phyloP scores from a whole-genome alignment of 352 stramenopile genomes.

The Phytophthora capsici region DNA sequence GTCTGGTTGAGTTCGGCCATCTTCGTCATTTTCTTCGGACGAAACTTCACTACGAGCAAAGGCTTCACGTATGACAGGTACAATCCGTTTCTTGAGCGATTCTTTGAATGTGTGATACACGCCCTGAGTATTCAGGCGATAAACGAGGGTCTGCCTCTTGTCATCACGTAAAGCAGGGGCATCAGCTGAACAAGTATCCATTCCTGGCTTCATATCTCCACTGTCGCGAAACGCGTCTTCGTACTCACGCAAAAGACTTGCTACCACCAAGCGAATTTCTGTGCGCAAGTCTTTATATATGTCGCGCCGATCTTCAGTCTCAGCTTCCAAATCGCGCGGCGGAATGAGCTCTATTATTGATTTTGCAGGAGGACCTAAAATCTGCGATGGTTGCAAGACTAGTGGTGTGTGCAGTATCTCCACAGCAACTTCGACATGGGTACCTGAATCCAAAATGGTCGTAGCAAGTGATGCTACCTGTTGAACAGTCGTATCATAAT shows the following conservation, averaged over 20 bases:
- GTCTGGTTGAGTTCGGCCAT: slow-evolving; percentile 2
- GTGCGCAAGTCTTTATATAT: slow-evolving; percentile 49
- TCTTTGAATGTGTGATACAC: slow-evolving; percentile 87
- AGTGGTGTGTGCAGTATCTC: slow-evolving; percentile 48
- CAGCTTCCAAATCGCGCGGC: slow-evolving; percentile 51
- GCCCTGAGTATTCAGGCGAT: slow-evolving; percentile 78
- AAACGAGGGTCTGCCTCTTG: slow-evolving; percentile 77
- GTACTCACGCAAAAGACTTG: slow-evolving; percentile 71
- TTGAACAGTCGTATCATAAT: slow-evolving; percentile 62
- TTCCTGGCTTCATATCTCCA: slow-evolving; percentile 16
- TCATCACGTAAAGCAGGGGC: slow-evolving; percentile 52
- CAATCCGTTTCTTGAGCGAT: slow-evolving; percentile 81
- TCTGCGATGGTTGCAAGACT: slow-evolving; percentile 44
- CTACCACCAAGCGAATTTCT: slow-evolving; percentile 68
- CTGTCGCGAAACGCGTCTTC: slow-evolving; percentile 39
- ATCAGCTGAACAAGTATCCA: slow-evolving; percentile 16
- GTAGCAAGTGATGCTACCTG: slow-evolving; percentile 32
- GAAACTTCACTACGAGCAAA: slow-evolving; percentile 41
- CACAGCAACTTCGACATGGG: slow-evolving; percentile 34
- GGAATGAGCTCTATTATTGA: slow-evolving; percentile 62
- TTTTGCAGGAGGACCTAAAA: slow-evolving; percentile 29
- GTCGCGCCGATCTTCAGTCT: slow-evolving; percentile 53
- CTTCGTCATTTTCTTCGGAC: slow-evolving; percentile 25
- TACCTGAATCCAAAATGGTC: slow-evolving; percentile 32
- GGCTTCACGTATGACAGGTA: slow-evolving; percentile 70